Conservation (phyloP, 2,329 filamentous ascomycete genomes). For the Aspergillus spinulosporus region DNA sequence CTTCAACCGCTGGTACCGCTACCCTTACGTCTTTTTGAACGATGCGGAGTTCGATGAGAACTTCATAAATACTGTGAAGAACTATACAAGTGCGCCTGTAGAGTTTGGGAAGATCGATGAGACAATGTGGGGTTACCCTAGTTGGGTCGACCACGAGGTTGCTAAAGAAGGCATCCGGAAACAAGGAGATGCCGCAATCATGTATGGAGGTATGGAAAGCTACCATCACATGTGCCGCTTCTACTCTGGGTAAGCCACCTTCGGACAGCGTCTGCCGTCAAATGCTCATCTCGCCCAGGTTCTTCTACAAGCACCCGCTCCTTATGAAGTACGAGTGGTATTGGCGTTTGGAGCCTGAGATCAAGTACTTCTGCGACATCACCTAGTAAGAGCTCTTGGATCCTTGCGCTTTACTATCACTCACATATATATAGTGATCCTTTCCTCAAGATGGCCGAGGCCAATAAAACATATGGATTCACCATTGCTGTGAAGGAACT, state of each 20-base stretch:
- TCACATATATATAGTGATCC: conserved; percentile 67
- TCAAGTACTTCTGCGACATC: conserved; percentile 99
- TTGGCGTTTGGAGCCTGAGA: conserved; percentile 97
- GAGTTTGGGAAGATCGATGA: conserved; percentile 93
- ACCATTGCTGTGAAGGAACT: conserved; percentile 98
- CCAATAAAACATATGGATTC: conserved; percentile 98
- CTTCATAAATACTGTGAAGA: conserved; percentile 83
- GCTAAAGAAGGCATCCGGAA: conserved; percentile 95
- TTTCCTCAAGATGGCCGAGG: conserved; percentile 89
- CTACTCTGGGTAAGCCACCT: conserved; percentile 80
- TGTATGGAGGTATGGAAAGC: conserved; percentile 98
- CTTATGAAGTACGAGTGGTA: conserved; percentile 99
- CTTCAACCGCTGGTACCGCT: conserved; percentile 98
- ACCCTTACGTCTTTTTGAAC: conserved; percentile 97
- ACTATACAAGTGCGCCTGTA: conserved; percentile 83
- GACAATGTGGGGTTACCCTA: conserved; percentile 93
- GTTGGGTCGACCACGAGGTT: conserved; percentile 92
- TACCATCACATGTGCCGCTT: conserved; percentile 99
- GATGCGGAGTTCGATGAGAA: conserved; percentile 94
- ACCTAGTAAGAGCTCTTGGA: conserved; percentile 69
- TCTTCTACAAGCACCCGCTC: conserved; percentile 96
- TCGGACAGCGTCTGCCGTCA: not conserved
- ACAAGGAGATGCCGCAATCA: conserved; percentile 94
- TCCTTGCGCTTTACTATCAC: conserved; percentile 20
- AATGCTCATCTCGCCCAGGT: conserved; percentile 51